Conservation (phyloP, 352 stramenopile genomes). For the Globisporangium parvum region DNA sequence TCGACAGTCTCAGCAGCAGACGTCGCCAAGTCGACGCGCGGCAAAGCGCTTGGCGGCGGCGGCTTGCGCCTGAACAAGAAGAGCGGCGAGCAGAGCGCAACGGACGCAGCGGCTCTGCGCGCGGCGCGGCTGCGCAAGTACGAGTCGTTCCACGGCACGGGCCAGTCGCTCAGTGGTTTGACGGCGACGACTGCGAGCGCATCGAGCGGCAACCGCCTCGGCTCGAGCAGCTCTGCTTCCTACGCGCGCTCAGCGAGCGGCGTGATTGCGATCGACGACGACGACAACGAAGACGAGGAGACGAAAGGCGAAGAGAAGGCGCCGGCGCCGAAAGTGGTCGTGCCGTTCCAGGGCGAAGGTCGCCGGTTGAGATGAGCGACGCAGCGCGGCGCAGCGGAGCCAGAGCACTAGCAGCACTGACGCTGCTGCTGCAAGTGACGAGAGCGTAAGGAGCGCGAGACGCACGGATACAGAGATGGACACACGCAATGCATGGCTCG, state of each 20-base stretch:
- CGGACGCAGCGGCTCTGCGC: constrained; percentile 58
- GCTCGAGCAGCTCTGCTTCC: constrained; percentile 17
- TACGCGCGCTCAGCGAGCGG: constrained; percentile 4
- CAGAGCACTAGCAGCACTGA: background rate
- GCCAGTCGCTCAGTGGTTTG: constrained; percentile 60
- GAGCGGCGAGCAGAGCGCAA: constrained; percentile 39
- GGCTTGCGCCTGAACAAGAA: constrained; percentile 73
- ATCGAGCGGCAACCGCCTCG: constrained; percentile 17
- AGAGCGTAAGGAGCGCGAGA: background rate
- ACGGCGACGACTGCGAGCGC: constrained; percentile 20
- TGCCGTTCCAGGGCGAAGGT: constrained; percentile 66
- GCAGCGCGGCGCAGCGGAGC: background rate
- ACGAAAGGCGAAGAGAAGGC: constrained; percentile 22
- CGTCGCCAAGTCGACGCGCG: constrained; percentile 9
- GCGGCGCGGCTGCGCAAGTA: constrained; percentile 72
- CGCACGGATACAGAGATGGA: no score
- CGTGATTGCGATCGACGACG: constrained; percentile 8
- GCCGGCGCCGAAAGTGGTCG: constrained; percentile 21
- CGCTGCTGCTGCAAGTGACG: background rate
- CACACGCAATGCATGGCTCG: background rate
- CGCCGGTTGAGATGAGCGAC: constrained; percentile 41
- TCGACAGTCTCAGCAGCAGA: constrained; percentile 1
- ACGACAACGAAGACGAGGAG: constrained; percentile 37
- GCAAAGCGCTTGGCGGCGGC: constrained; percentile 23
- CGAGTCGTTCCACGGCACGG: constrained; percentile 80